Conservation (phyloP, 805 yeast genomes). For the Nakazawaea anatomiae region DNA sequence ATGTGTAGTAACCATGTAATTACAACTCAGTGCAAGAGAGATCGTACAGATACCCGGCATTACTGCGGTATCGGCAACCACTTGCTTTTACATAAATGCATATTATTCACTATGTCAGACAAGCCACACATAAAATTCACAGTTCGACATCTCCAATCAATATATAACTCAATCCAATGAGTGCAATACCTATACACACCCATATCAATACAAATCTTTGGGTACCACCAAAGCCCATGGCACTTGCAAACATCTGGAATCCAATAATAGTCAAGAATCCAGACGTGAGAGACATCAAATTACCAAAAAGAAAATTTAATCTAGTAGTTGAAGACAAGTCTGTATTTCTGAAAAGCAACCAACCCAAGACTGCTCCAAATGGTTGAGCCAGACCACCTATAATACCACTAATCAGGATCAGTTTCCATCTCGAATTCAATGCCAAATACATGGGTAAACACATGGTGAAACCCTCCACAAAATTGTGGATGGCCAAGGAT, state of each 20-base stretch:
- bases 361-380: slow-evolving; percentile 76
- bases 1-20: too few relatives aligned
- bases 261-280: slow-evolving; percentile 84
- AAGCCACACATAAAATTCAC: background rate
- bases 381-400: slow-evolving; percentile 88
- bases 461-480: slow-evolving; percentile 92
- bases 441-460: slow-evolving; percentile 85
- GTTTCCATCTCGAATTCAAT: slow-evolving; percentile 52
- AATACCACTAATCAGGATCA: slow-evolving; percentile 57
- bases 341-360: slow-evolving; percentile 36
- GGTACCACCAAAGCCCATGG: slow-evolving; percentile 72
- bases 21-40: too few relatives aligned
- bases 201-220: slow-evolving; percentile 54
- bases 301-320: slow-evolving; percentile 47
- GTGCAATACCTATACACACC: slow-evolving; percentile 52
- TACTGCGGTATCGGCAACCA: too few relatives aligned
- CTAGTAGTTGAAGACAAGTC: slow-evolving; percentile 27
- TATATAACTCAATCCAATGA: slow-evolving; percentile 44
- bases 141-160: slow-evolving; percentile 18
- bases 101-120: too few relatives aligned
- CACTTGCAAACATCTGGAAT: slow-evolving; percentile 80
- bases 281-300: slow-evolving; percentile 65
- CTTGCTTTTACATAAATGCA: too few relatives aligned
- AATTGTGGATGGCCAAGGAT: slow-evolving; percentile 83
- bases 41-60: too few relatives aligned